Evolutionary conservation across 169 alveolate genomes (phyloP).

Genomic region (Cryptosporidium ubiquitum): DNA sequence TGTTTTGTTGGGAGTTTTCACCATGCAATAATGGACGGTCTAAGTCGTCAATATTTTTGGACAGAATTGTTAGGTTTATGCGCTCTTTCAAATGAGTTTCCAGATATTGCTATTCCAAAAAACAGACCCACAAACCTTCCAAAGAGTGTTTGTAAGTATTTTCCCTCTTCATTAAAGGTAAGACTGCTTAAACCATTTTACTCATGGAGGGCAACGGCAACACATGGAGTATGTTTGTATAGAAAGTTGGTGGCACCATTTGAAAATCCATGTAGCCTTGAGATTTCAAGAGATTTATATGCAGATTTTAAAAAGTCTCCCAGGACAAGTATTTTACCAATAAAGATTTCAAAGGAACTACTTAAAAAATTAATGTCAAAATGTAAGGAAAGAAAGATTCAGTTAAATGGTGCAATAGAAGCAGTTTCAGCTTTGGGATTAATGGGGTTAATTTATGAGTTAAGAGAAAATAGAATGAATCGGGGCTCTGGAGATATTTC

Average conservation of each 20-base stretch:
- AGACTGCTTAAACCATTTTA: slow-evolving; percentile 51
- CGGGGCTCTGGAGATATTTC: slow-evolving; percentile 45
- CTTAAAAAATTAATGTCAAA: slow-evolving; percentile 20
- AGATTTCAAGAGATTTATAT: slow-evolving; percentile 68
- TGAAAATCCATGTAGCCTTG: slow-evolving; percentile 64
- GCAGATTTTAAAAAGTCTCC: slow-evolving; percentile 70
- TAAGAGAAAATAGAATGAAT: slow-evolving; percentile 33
- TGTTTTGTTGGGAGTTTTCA: slow-evolving; percentile 78
- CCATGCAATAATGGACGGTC: slow-evolving; percentile 80
- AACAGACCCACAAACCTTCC: slow-evolving; percentile 44
- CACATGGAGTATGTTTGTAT: slow-evolving; percentile 71
- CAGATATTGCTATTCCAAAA: slow-evolving; percentile 44
- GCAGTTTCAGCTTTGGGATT: slow-evolving; percentile 68
- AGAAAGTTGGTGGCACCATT: slow-evolving; percentile 70
- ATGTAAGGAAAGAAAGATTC: slow-evolving; percentile 59
- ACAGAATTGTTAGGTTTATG: slow-evolving; percentile 74
- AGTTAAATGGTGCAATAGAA: slow-evolving; percentile 65
- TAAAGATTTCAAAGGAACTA: slow-evolving; percentile 18
- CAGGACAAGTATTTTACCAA: slow-evolving; percentile 66
- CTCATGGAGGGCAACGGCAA: slow-evolving; percentile 73
- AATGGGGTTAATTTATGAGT: slow-evolving; percentile 61
- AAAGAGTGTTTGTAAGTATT: slow-evolving; percentile 60
- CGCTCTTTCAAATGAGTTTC: slow-evolving; percentile 41
- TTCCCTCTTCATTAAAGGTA: slow-evolving; percentile 66
- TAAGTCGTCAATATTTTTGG: slow-evolving; percentile 80